Evolutionary conservation across 148 eudicot species (phyloP).

Genomic region (Simmondsia chinensis): DNA sequence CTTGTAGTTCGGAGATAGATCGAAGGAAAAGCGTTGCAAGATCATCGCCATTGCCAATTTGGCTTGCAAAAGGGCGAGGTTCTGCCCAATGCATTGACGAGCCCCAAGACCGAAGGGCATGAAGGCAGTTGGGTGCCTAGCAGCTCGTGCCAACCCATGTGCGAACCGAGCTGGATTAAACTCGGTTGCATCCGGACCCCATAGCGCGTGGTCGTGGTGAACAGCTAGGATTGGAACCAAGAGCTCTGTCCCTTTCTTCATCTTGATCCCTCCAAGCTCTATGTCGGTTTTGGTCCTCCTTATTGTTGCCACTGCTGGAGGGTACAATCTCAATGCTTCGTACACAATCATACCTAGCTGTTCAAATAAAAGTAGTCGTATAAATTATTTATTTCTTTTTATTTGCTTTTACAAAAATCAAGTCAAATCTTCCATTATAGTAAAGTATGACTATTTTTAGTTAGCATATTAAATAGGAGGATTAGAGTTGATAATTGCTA

Average conservation of each 20-base stretch:
- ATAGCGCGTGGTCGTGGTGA: conserved; percentile 41
- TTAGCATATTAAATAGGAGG: no score
- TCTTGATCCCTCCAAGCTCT: conserved; percentile 29
- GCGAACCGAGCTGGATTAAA: conserved; percentile 50
- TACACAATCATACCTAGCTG: conserved; percentile 55
- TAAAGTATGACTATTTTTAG: no score
- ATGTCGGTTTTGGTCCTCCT: conserved; percentile 34
- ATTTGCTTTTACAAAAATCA: neutral
- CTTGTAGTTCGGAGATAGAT: conserved; percentile 43
- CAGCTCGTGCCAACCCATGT: conserved; percentile 31
- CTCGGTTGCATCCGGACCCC: conserved; percentile 44
- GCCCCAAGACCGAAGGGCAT: conserved; percentile 53
- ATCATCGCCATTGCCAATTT: conserved; percentile 51
- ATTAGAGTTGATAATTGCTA: no score
- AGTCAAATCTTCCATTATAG: neutral
- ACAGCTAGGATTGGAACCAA: conserved; percentile 50
- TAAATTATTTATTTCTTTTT: neutral
- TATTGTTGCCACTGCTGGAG: conserved; percentile 46
- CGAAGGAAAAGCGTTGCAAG: conserved; percentile 48
- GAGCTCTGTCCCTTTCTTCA: conserved; percentile 37
- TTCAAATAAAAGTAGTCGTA: neutral
- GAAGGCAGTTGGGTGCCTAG: conserved; percentile 40
- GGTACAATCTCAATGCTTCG: conserved; percentile 42
- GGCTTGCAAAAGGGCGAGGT: conserved; percentile 46
- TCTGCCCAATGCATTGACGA: conserved; percentile 55